These are phyloP conservation scores for Anthracocystis setariae DNA, from an alignment of 1,284 basidiomycete species.

Conservation along the genomic window DNA sequence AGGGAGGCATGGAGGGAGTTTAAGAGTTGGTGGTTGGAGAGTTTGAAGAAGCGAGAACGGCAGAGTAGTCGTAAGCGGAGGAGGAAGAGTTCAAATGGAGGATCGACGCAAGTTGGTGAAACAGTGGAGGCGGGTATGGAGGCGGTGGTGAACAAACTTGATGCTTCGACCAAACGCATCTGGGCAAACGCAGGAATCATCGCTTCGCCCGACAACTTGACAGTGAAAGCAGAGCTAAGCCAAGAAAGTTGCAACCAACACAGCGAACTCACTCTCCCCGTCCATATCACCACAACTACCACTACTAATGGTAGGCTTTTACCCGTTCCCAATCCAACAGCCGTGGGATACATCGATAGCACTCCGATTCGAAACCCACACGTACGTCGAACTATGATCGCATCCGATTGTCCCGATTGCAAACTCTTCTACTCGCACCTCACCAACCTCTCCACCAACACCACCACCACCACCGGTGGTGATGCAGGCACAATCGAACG, in stretches of 20 bases:
- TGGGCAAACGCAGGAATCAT: not conserved
- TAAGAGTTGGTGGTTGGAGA: conserved; percentile 37
- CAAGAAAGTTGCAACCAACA: conserved; percentile 12
- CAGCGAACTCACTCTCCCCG: conserved; percentile 18
- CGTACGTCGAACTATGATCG: conserved; percentile 21
- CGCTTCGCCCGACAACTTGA: not conserved
- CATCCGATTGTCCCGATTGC: conserved; percentile 40
- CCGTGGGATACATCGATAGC: conserved; percentile 23
- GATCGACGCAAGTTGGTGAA: not conserved
- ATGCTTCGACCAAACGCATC: not conserved
- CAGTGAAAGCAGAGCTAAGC: not conserved
- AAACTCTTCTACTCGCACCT: conserved; percentile 35
- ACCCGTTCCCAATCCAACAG: not conserved
- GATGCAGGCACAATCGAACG: conserved; percentile 2
- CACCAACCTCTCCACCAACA: not conserved
- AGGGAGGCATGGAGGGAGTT: conserved; percentile 28
- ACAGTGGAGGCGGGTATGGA: not conserved
- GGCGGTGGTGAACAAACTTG: not conserved
- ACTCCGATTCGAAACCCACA: conserved; percentile 20
- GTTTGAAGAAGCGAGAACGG: conserved; percentile 16
- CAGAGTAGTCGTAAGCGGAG: not conserved
- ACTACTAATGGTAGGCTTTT: not conserved
- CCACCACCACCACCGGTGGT: too few relatives aligned
- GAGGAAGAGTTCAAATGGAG: not conserved
- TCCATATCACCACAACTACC: conserved; percentile 5